phyloP scores from a whole-genome alignment of 1,284 basidiomycete species.

The Tilletia horrida region DNA sequence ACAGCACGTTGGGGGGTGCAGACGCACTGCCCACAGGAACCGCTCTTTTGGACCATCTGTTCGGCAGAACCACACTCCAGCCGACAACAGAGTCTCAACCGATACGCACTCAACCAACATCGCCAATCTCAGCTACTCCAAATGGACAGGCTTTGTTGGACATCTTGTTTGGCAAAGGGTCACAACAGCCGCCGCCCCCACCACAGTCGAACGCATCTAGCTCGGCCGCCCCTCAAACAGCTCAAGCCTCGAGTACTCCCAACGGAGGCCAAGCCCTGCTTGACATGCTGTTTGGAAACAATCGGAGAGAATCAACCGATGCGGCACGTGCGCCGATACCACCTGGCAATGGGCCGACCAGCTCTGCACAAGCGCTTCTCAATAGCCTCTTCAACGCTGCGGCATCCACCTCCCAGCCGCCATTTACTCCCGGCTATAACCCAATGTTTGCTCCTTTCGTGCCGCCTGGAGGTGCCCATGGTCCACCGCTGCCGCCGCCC shows the following conservation, averaged over 20 bases:
- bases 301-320: no score
- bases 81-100: background rate
- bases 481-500: background rate
- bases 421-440: background rate
- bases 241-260: background rate
- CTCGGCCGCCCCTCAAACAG: background rate
- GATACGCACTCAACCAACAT: background rate
- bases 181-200: background rate
- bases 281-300: background rate
- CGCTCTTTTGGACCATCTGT: conserved; percentile 11
- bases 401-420: background rate
- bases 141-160: background rate
- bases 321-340: no score
- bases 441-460: background rate
- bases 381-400: background rate
- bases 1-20: background rate
- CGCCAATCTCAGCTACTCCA: background rate
- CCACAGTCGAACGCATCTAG: background rate
- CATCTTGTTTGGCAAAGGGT: background rate
- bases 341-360: background rate
- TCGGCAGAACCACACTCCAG: background rate
- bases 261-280: conserved; percentile 1
- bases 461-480: background rate
- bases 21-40: background rate
- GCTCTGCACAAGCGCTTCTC: conserved; percentile 4